A percentile compares a stretch with the other conserved stretches of the same genome.
Evolutionary conservation across 148 eudicot genomes (phyloP).

Genomic region (Pouteria glomerata): DNA sequence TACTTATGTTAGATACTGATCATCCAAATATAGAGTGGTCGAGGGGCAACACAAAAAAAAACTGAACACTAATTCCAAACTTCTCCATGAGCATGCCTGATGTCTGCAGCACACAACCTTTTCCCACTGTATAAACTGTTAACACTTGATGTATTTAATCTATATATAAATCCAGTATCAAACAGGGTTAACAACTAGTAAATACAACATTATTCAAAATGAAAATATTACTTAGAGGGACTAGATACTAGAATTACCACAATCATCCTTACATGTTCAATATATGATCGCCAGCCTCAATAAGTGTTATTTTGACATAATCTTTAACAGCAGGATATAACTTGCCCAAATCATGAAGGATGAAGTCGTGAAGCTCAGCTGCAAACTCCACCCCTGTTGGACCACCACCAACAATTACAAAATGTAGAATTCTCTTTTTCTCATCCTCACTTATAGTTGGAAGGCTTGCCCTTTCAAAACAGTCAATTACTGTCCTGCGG

Average conservation of each 20-base stretch:
- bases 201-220: background rate
- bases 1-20: too few species aligned
- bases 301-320: slow-evolving; percentile 24
- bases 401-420: slow-evolving; percentile 26
- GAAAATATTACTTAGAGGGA: background rate
- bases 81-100: background rate
- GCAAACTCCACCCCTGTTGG: slow-evolving; percentile 26
- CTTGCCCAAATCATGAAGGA: slow-evolving; percentile 15
- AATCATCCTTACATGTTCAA: slow-evolving; percentile 18
- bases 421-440: slow-evolving; percentile 21
- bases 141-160: background rate
- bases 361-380: slow-evolving; percentile 23
- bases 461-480: slow-evolving; percentile 24
- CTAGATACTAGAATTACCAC: background rate
- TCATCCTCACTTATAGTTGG: slow-evolving; percentile 22
- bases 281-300: slow-evolving; percentile 23
- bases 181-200: background rate
- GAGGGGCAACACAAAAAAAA: background rate
- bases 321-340: slow-evolving; percentile 16
- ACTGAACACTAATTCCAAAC: background rate
- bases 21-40: too few species aligned
- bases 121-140: background rate
- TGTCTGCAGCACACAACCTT: background rate
- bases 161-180: background rate
- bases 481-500: slow-evolving; percentile 22